Evolutionary conservation across 2,329 filamentous ascomycete genomes (phyloP).

Genomic region (Exophiala calicioides): DNA sequence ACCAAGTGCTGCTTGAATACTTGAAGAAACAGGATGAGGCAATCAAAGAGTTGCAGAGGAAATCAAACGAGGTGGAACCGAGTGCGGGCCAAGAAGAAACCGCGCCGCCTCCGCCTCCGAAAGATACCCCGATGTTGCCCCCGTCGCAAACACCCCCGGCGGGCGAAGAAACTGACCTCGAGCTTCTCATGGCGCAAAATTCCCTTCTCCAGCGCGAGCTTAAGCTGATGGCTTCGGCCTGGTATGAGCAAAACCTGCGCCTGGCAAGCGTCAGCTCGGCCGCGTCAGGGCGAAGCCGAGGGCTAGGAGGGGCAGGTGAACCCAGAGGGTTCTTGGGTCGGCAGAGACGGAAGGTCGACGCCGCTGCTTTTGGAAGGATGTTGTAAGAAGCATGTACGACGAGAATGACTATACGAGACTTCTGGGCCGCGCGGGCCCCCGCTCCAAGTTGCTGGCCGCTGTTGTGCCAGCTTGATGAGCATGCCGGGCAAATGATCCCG

Average conservation of each 20-base stretch:
- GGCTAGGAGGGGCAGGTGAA: constrained; percentile 38
- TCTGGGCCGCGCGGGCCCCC: too few relatives aligned
- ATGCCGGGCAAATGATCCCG: too few relatives aligned
- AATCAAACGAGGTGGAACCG: constrained; percentile 8
- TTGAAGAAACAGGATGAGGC: constrained; percentile 27
- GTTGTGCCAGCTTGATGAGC: too few relatives aligned
- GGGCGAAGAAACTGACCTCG: constrained; percentile 22
- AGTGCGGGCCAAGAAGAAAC: constrained; percentile 6
- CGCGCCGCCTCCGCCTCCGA: constrained; percentile 19
- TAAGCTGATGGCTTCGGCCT: constrained; percentile 48
- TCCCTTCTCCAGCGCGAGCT: constrained; percentile 41
- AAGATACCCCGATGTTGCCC: constrained; percentile 8
- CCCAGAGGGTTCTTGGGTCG: constrained; percentile 48
- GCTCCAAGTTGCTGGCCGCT: too few relatives aligned
- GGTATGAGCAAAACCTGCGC: constrained; percentile 50
- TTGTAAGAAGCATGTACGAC: neutral
- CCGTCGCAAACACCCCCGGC: neutral
- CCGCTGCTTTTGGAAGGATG: constrained; percentile 24
- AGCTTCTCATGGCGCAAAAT: constrained; percentile 24
- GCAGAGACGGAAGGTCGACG: constrained; percentile 46
- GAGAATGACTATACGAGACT: neutral
- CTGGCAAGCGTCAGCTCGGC: constrained; percentile 46
- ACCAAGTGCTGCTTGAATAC: constrained; percentile 24
- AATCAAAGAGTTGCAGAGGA: constrained; percentile 25
- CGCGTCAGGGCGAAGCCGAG: constrained; percentile 41